These are phyloP conservation scores for Lasiodiplodia theobromae DNA, from an alignment of 2,329 filamentous ascomycete genomes.

Conservation along the genomic window DNA sequence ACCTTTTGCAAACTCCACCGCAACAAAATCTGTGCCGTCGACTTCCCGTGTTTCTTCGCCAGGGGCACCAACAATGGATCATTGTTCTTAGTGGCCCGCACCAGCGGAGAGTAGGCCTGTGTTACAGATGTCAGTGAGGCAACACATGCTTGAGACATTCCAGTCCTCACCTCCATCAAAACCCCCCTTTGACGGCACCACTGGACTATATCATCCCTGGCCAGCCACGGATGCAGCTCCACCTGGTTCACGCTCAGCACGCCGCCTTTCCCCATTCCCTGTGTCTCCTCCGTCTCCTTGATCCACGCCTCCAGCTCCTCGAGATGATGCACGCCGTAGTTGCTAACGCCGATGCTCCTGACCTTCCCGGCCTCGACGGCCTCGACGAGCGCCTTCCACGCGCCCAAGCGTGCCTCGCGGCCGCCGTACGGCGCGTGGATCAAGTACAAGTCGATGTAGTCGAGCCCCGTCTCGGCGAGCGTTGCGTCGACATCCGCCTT, in stretches of 20 bases:
- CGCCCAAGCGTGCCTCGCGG: slow-evolving; percentile 56
- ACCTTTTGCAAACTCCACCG: slow-evolving; percentile 66
- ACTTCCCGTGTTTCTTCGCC: slow-evolving; percentile 64
- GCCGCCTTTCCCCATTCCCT: slow-evolving; percentile 62
- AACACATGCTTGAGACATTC: not conserved
- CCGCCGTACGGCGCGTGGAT: slow-evolving; percentile 63
- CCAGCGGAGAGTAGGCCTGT: slow-evolving; percentile 55
- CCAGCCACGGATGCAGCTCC: slow-evolving; percentile 89
- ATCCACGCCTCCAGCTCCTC: slow-evolving; percentile 62
- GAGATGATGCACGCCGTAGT: slow-evolving; percentile 63
- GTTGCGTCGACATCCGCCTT: slow-evolving; percentile 50
- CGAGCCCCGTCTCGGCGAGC: slow-evolving; percentile 47
- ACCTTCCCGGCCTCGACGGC: slow-evolving; percentile 60
- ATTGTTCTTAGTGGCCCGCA: slow-evolving; percentile 55
- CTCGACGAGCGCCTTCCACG: slow-evolving; percentile 63
- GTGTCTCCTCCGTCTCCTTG: slow-evolving; percentile 68
- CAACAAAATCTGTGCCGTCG: slow-evolving; percentile 64
- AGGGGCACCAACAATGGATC: slow-evolving; percentile 61
- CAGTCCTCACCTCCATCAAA: slow-evolving; percentile 47
- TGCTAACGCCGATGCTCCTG: slow-evolving; percentile 61
- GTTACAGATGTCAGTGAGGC: not conserved
- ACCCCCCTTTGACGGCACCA: slow-evolving; percentile 71
- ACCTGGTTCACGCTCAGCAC: slow-evolving; percentile 80
- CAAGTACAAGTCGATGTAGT: slow-evolving; percentile 54
- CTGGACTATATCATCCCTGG: slow-evolving; percentile 76